phyloP scores from a whole-genome alignment of 257 asterid genomes.

The Schizonepeta tenuifolia region DNA sequence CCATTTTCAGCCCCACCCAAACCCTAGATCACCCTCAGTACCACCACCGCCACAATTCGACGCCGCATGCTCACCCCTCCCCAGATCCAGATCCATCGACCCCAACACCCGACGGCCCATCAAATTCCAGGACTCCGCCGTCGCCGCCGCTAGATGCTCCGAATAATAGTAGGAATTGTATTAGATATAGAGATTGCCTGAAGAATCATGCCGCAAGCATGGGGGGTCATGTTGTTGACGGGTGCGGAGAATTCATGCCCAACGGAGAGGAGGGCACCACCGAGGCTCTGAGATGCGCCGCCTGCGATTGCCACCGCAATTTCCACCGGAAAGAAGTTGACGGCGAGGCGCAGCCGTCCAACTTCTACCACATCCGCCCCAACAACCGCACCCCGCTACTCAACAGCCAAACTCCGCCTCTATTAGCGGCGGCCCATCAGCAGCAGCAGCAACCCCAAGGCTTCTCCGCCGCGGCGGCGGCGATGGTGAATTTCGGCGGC shows the following conservation, averaged over 20 bases:
- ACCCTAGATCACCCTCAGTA: slow-evolving; percentile 62
- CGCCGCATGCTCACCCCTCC: slow-evolving; percentile 16
- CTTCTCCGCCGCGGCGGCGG: slow-evolving; percentile 31
- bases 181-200: slow-evolving; percentile 70
- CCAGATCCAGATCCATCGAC: slow-evolving; percentile 67
- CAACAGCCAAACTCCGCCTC: slow-evolving; percentile 30
- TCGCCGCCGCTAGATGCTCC: slow-evolving; percentile 26
- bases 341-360: slow-evolving; percentile 35
- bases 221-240: slow-evolving; percentile 75
- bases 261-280: slow-evolving; percentile 66
- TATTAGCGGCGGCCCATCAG: slow-evolving; percentile 22
- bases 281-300: slow-evolving; percentile 68
- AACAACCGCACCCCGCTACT: slow-evolving; percentile 11
- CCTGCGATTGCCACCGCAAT: slow-evolving; percentile 89
- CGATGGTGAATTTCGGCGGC: slow-evolving; percentile 63
- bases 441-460: background rate
- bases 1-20: slow-evolving; percentile 61
- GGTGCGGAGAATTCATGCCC: slow-evolving; percentile 97
- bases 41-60: slow-evolving; percentile 15
- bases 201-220: slow-evolving; percentile 84
- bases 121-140: slow-evolving; percentile 32
- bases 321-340: slow-evolving; percentile 71
- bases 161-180: background rate
- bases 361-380: slow-evolving; percentile 12
- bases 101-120: slow-evolving; percentile 26